Conservation (phyloP, 2,329 filamentous ascomycete genomes). For the Capronia coronata region DNA sequence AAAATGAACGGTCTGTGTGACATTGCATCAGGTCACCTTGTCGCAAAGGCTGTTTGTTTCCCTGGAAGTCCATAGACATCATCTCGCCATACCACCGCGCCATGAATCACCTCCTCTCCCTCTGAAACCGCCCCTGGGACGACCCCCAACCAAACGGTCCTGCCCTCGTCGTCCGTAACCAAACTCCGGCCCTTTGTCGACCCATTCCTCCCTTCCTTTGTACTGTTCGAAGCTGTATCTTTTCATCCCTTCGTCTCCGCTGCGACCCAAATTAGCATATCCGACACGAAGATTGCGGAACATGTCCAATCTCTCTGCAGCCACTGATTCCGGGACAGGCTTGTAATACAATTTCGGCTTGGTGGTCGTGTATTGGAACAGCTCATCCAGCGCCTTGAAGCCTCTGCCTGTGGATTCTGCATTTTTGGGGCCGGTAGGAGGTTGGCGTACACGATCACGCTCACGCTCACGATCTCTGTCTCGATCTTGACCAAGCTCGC, state of each 20-base stretch:
- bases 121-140: slow-evolving; percentile 24
- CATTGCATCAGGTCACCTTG: no score
- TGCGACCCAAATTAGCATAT: slow-evolving; percentile 29
- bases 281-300: slow-evolving; percentile 44
- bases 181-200: slow-evolving; percentile 66
- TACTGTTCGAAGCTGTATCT: slow-evolving; percentile 62
- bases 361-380: slow-evolving; percentile 54
- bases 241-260: slow-evolving; percentile 52
- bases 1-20: no score
- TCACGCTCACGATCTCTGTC: slow-evolving; percentile 16
- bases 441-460: slow-evolving; percentile 10
- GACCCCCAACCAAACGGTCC: slow-evolving; percentile 33
- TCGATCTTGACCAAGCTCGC: background rate
- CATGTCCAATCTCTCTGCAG: slow-evolving; percentile 57
- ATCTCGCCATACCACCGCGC: slow-evolving; percentile 10
- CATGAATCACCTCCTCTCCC: slow-evolving; percentile 24
- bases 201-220: slow-evolving; percentile 52
- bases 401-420: slow-evolving; percentile 30
- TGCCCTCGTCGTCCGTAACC: slow-evolving; percentile 37
- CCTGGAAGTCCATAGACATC: background rate
- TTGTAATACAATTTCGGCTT: slow-evolving; percentile 62
- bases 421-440: slow-evolving; percentile 8
- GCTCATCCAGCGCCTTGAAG: slow-evolving; percentile 53
- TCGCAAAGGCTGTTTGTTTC: no score
- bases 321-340: slow-evolving; percentile 60